These are phyloP conservation scores for Myrica gale DNA, from an alignment of 306 rosid species.

Conservation along the genomic window DNA sequence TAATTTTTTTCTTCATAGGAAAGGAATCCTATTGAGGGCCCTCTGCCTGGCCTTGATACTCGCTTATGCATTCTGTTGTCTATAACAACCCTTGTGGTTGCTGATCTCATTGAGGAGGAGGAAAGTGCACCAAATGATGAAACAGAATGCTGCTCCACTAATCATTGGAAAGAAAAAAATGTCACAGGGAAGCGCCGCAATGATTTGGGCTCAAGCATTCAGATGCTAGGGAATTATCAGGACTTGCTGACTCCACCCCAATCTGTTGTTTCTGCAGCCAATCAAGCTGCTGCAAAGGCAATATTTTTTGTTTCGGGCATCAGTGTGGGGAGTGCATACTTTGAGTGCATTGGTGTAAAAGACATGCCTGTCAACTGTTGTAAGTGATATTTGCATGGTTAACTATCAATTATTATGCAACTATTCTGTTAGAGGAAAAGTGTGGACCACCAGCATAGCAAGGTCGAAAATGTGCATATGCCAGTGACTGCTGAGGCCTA, in stretches of 20 bases:
- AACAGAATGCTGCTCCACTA: conserved; percentile 41
- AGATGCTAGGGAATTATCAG: conserved; percentile 80
- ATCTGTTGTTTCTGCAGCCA: conserved; percentile 60
- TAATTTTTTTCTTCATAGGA: conserved; percentile 46
- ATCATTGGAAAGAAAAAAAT: conserved; percentile 58
- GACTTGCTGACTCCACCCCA: conserved; percentile 82
- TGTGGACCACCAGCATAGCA: neutral
- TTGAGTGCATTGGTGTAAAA: conserved; percentile 64
- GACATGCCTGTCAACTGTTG: conserved; percentile 77
- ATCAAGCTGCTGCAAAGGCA: conserved; percentile 95
- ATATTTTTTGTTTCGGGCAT: conserved; percentile 78
- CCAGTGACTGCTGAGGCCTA: neutral
- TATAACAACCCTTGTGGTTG: conserved; percentile 75
- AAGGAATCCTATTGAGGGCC: conserved; percentile 99
- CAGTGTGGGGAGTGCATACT: conserved; percentile 62
- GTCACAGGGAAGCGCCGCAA: conserved; percentile 55
- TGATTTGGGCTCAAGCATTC: conserved; percentile 75
- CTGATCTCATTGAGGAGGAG: conserved; percentile 82
- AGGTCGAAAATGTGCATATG: neutral
- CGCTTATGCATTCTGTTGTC: conserved; percentile 88
- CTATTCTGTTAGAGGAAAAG: conserved; percentile 6
- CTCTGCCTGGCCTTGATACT: conserved; percentile 89
- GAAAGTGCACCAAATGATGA: conserved; percentile 51
- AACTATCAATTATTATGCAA: conserved; percentile 10
- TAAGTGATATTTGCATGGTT: conserved; percentile 43